These are phyloP conservation scores for Cordyceps farinosa DNA, from an alignment of 2,329 filamentous ascomycete species.

Conservation along the genomic window DNA sequence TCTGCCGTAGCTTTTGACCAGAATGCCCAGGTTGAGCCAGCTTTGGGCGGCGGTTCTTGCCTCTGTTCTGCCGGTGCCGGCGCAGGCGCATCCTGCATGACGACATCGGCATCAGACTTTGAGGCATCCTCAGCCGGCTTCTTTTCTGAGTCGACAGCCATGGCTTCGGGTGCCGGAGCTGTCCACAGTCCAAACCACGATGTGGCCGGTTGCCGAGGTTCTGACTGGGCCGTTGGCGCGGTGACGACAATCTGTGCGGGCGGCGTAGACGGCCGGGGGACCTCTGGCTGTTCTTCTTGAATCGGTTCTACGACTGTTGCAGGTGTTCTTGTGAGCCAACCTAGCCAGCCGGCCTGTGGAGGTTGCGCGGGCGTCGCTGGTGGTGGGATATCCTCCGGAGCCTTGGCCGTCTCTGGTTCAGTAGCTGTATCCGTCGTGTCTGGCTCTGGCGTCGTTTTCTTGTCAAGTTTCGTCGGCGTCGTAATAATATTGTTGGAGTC, in stretches of 20 bases:
- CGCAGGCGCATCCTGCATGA: slow-evolving; percentile 38
- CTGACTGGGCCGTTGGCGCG: slow-evolving; percentile 18
- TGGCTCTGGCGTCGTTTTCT: neutral
- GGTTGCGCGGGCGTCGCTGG: slow-evolving; percentile 12
- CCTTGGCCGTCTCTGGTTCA: neutral
- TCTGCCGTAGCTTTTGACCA: slow-evolving; percentile 63
- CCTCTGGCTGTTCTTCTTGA: slow-evolving; percentile 9
- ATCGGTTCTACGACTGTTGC: slow-evolving; percentile 22
- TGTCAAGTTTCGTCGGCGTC: neutral
- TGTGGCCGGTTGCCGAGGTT: slow-evolving; percentile 22
- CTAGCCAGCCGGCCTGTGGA: slow-evolving; percentile 47
- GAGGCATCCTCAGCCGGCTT: slow-evolving; percentile 23
- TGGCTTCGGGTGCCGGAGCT: slow-evolving; percentile 20
- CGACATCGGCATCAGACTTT: slow-evolving; percentile 36
- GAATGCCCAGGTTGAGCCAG: slow-evolving; percentile 73
- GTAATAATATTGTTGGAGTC: neutral
- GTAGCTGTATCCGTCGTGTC: neutral
- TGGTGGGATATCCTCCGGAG: neutral
- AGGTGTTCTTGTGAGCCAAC: slow-evolving; percentile 44
- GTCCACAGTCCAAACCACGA: slow-evolving; percentile 43
- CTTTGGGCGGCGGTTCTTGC: slow-evolving; percentile 39
- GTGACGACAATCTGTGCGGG: slow-evolving; percentile 20
- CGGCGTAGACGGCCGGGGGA: slow-evolving; percentile 24
- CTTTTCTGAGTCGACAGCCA: slow-evolving; percentile 17
- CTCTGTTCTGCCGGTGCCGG: slow-evolving; percentile 27